A percentile compares a stretch with the other conserved stretches of the same genome.
Evolutionary conservation across 352 stramenopile genomes (phyloP).

Genomic region (Globisporangium emineosum): DNA sequence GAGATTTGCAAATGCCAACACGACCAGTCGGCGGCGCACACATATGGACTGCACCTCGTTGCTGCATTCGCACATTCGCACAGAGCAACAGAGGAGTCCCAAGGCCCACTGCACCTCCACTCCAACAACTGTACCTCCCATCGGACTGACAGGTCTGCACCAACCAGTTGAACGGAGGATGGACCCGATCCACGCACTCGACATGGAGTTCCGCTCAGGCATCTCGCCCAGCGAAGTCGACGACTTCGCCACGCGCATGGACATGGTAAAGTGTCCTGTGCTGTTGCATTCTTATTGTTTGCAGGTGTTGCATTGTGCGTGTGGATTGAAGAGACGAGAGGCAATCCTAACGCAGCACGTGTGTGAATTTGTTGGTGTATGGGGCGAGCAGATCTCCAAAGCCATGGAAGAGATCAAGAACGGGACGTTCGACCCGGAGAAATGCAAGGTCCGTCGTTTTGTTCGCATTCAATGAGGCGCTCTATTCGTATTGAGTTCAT

Average conservation of each 20-base stretch:
- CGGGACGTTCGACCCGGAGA: conserved; percentile 68
- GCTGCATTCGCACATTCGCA: too few species aligned
- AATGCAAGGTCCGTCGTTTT: conserved; percentile 45
- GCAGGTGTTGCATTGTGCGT: too few species aligned
- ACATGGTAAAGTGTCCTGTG: conserved; percentile 39
- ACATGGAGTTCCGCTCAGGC: conserved; percentile 69
- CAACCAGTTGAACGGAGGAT: too few species aligned
- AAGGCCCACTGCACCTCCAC: too few species aligned
- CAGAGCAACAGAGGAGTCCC: too few species aligned
- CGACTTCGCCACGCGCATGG: conserved; percentile 65
- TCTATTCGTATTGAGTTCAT: not conserved
- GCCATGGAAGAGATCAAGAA: conserved; percentile 82
- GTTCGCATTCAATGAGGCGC: not conserved
- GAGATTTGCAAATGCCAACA: too few species aligned
- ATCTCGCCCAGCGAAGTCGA: conserved; percentile 67
- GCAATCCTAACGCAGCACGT: not conserved
- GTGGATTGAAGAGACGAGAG: not conserved
- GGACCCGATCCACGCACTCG: conserved; percentile 56
- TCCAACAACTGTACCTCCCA: not conserved
- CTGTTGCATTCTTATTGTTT: too few species aligned
- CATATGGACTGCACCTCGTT: too few species aligned
- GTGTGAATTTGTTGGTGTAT: too few species aligned
- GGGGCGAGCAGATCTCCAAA: conserved; percentile 48
- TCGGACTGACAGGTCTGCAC: too few species aligned
- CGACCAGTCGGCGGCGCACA: too few species aligned